These are phyloP conservation scores for Colletotrichum musicola DNA, from an alignment of 2,329 filamentous ascomycete genomes.

Conservation along the genomic window DNA sequence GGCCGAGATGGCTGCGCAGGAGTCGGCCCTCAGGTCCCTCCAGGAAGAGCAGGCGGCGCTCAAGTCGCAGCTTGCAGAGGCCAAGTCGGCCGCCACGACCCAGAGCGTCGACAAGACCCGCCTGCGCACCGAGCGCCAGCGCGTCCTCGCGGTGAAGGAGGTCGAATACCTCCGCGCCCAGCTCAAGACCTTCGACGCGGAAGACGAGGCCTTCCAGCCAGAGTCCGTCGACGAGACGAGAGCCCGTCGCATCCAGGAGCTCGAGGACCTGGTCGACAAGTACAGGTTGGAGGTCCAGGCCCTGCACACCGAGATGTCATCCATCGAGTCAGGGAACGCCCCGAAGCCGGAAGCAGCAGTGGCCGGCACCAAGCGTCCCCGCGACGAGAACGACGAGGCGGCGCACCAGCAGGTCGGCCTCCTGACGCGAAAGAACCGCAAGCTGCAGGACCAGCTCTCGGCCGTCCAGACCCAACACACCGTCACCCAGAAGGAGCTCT, in stretches of 20 bases:
- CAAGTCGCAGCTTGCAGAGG: slow-evolving; percentile 76
- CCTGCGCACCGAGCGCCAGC: slow-evolving; percentile 86
- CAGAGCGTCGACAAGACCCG: slow-evolving; percentile 75
- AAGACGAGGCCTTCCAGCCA: slow-evolving; percentile 88
- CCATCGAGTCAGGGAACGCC: slow-evolving; percentile 64
- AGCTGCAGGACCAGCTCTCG: slow-evolving; percentile 82
- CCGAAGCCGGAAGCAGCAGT: slow-evolving; percentile 47
- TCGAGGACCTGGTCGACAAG: slow-evolving; percentile 88
- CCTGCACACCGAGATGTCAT: slow-evolving; percentile 80
- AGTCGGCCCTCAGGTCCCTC: slow-evolving; percentile 78
- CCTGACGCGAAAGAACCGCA: slow-evolving; percentile 87
- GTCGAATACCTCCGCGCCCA: slow-evolving; percentile 95
- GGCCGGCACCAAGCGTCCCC: slow-evolving; percentile 71
- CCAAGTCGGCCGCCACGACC: slow-evolving; percentile 64
- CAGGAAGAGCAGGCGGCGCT: slow-evolving; percentile 77
- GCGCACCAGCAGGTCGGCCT: slow-evolving; percentile 82
- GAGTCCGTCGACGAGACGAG: slow-evolving; percentile 84
- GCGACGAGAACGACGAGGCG: slow-evolving; percentile 68
- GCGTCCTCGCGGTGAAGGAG: slow-evolving; percentile 87
- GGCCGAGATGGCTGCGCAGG: slow-evolving; percentile 81
- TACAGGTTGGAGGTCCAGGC: slow-evolving; percentile 85
- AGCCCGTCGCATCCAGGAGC: slow-evolving; percentile 78
- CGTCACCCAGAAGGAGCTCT: slow-evolving; percentile 80
- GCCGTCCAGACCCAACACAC: slow-evolving; percentile 77
- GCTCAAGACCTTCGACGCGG: slow-evolving; percentile 86